Evolutionary conservation across 345 rosid genomes (phyloP).

Genomic region (Salix viminalis): DNA sequence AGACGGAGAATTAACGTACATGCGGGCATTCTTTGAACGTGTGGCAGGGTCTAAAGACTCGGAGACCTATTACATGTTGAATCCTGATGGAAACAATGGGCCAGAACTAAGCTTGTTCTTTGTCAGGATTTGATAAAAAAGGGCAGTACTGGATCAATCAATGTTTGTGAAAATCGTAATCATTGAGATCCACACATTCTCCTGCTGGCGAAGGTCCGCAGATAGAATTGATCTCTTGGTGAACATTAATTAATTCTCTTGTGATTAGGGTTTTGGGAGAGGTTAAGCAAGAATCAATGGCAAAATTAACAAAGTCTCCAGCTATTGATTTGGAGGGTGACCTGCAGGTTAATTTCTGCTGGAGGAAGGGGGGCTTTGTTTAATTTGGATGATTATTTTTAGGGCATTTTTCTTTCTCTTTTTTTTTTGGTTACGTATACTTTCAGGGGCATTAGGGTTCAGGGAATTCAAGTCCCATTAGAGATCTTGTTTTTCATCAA

Average conservation of each 20-base stretch:
- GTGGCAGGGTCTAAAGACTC: conserved; percentile 79
- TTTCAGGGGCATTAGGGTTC: neutral
- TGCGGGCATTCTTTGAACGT: conserved; percentile 78
- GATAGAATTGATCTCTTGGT: neutral
- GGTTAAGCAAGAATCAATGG: neutral
- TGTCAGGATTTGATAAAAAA: conserved; percentile 41
- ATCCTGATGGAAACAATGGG: conserved; percentile 66
- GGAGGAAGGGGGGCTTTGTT: neutral
- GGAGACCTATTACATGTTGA: conserved; percentile 82
- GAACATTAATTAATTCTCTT: neutral
- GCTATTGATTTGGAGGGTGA: neutral
- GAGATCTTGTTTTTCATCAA: neutral
- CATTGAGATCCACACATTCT: neutral
- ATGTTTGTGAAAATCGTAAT: neutral
- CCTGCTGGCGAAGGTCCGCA: neutral
- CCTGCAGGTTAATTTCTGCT: neutral
- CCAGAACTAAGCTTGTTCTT: conserved; percentile 71
- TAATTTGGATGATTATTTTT: neutral
- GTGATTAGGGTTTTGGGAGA: neutral
- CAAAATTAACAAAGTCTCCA: neutral
- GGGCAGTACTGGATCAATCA: neutral
- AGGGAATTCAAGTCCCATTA: neutral
- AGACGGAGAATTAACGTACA: conserved; percentile 70
- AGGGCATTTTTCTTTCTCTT: neutral
- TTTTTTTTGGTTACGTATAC: neutral